Evolutionary conservation across 2,329 filamentous ascomycete species (phyloP).

Genomic region (Pseudogymnoascus sp.): DNA sequence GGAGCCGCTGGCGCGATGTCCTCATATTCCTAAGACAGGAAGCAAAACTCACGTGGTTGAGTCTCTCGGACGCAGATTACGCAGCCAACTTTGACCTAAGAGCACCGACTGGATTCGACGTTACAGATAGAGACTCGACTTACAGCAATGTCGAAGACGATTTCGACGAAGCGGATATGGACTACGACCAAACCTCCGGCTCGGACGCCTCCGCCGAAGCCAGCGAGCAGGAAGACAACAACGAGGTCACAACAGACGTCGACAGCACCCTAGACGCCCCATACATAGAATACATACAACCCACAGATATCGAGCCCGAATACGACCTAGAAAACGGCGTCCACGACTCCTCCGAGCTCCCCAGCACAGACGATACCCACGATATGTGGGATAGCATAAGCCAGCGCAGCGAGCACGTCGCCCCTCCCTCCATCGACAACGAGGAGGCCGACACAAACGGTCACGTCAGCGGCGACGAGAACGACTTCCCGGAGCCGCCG

Average conservation of each 20-base stretch:
- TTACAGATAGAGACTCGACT: conserved; percentile 24
- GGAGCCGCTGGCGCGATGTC: conserved; percentile 55
- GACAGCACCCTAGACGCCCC: conserved; percentile 13
- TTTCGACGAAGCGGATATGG: conserved; percentile 23
- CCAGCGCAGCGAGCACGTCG: conserved; percentile 32
- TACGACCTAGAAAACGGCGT: not conserved
- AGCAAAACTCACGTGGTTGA: conserved; percentile 53
- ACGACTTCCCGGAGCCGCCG: conserved; percentile 11
- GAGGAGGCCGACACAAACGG: conserved; percentile 14
- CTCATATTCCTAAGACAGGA: conserved; percentile 49
- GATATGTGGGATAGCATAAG: conserved; percentile 1
- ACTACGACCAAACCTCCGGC: conserved; percentile 21
- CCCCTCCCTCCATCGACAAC: conserved; percentile 36
- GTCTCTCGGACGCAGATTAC: conserved; percentile 57
- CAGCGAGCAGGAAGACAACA: conserved; percentile 17
- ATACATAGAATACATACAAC: not conserved
- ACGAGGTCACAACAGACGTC: conserved; percentile 28
- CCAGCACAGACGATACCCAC: not conserved
- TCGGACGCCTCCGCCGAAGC: conserved; percentile 28
- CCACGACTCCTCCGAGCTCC: not conserved
- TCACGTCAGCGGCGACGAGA: conserved; percentile 18
- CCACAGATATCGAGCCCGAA: not conserved
- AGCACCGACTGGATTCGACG: conserved; percentile 13
- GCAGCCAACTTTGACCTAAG: conserved; percentile 44
- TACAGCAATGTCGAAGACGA: conserved; percentile 20